Conservation (phyloP, 495 filamentous ascomycete genomes). For the Penicillium soppii region DNA sequence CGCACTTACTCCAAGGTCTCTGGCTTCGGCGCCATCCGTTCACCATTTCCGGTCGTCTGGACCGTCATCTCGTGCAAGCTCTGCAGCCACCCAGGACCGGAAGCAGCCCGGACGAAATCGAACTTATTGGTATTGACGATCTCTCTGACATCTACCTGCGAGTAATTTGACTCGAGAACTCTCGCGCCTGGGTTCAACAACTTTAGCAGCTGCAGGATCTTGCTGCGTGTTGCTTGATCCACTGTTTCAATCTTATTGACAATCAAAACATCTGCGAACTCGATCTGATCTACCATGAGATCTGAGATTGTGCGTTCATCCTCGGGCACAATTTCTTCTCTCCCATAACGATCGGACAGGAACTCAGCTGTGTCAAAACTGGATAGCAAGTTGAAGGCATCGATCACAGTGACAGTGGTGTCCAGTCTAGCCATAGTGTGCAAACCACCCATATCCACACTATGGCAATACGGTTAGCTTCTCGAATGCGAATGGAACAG, state of each 20-base stretch:
- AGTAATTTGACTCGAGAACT: conserved; percentile 45
- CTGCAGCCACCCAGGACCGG: conserved; percentile 48
- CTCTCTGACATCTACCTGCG: conserved; percentile 46
- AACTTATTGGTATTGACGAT: conserved; percentile 52
- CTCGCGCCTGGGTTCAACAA: conserved; percentile 53
- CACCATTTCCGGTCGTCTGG: conserved; percentile 38
- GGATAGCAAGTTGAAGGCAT: conserved; percentile 57
- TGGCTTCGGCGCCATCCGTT: conserved; percentile 49
- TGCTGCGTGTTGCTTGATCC: conserved; percentile 31
- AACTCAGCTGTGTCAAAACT: conserved; percentile 59
- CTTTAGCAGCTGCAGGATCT: conserved; percentile 44
- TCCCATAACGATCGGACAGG: conserved; percentile 48
- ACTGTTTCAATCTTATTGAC: conserved; percentile 55
- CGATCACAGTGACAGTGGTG: conserved; percentile 58
- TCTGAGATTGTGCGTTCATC: conserved; percentile 62
- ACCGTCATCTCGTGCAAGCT: conserved; percentile 52
- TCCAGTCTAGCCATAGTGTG: conserved; percentile 55
- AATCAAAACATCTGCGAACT: conserved; percentile 60
- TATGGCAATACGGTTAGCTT: conserved; percentile 16
- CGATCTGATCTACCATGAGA: conserved; percentile 61
- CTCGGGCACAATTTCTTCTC: conserved; percentile 44
- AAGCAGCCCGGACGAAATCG: conserved; percentile 43
- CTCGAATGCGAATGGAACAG: not conserved
- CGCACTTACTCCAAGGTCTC: conserved; percentile 54
- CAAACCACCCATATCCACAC: conserved; percentile 49